Evolutionary conservation across 1,139 yeast genomes (phyloP).

Genomic region (Scheffersomyces segobiensis): DNA sequence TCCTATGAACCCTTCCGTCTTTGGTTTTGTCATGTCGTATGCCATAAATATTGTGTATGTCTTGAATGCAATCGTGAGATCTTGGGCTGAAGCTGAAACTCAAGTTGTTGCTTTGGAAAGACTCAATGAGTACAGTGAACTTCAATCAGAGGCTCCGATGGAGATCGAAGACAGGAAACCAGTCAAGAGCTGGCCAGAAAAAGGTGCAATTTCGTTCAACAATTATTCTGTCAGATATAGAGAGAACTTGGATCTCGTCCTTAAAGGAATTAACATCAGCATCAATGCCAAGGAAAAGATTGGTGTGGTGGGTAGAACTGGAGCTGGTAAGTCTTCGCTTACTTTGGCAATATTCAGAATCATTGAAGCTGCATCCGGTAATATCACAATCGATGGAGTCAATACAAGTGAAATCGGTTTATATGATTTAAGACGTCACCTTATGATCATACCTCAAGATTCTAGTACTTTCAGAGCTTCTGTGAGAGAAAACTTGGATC

Average conservation of each 20-base stretch:
- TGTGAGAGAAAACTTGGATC: conserved; percentile 31
- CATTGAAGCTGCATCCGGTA: conserved; percentile 28
- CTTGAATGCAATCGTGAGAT: conserved; percentile 25
- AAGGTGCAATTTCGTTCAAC: conserved; percentile 23
- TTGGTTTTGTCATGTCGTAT: conserved; percentile 31
- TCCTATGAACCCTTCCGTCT: conserved; percentile 24
- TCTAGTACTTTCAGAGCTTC: conserved; percentile 31
- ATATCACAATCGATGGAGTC: conserved; percentile 26
- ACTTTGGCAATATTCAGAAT: conserved; percentile 32
- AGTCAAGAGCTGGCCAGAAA: conserved; percentile 22
- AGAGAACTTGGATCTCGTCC: conserved; percentile 27
- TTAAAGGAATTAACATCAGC: conserved; percentile 22
- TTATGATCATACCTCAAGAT: conserved; percentile 34
- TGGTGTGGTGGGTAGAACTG: conserved; percentile 35
- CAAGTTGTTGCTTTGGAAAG: conserved; percentile 29
- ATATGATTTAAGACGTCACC: conserved; percentile 27
- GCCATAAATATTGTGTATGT: conserved; percentile 23
- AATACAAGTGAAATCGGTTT: conserved; percentile 27
- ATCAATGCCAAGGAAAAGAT: conserved; percentile 27
- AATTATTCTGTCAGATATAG: conserved; percentile 28
- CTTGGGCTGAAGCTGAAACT: conserved; percentile 29
- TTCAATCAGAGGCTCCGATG: conserved; percentile 26
- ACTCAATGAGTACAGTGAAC: conserved; percentile 25
- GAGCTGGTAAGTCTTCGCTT: conserved; percentile 33
- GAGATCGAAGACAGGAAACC: conserved; percentile 24